Base-by-base conservation (phyloP, 495 filamentous ascomycete genomes). In the Daldinia decipiens region DNA sequence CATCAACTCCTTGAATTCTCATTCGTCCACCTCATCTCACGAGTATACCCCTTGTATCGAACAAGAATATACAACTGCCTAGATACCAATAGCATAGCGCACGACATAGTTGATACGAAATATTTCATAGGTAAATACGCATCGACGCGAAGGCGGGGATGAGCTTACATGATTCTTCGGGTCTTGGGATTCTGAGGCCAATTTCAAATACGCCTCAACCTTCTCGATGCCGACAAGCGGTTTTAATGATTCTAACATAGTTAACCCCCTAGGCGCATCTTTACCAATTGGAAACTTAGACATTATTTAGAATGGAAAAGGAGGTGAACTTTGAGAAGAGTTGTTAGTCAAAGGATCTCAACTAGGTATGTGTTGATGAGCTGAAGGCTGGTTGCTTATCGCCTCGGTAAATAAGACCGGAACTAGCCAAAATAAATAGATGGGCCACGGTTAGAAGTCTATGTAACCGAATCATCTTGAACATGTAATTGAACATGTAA, bases 151-250 rank as follows among this genome's bases (percentile, higher is more conserved):
- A 17, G 40, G 29, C n/a, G 43, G 47, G 19, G 52, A 52, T 34
- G 27, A 38, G 65, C 74, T 72, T 70, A 76, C 74, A 12, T 65
- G 62, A 15, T 74, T 26, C 21, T 76, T 17, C 1, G 65, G 43
- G 27, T 72, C 47, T 8, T 62, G 8, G 29, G 31, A 7, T 15
- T 65, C 8, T 29, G 56, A 7, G 11, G 19, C 52, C 29, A 11
- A 58, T 60, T 62, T 57, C 4, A 76, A 51, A 53, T 38, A 72
- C 0, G 62, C 69, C 38, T 76, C 69, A 26, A 66, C 55, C 34
- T 58, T 70, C 24, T 70, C 39, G 34, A 68, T 68, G 9, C 62
- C 59, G 32, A 72, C 29, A 13, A 65, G 34, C 8, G 53, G 13
- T 13, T 68, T 38, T 17, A 58, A 9, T 2, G 13, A 24, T 9